These are phyloP conservation scores for Carallia brachiata DNA, from an alignment of 345 rosid genomes.

Conservation along the genomic window DNA sequence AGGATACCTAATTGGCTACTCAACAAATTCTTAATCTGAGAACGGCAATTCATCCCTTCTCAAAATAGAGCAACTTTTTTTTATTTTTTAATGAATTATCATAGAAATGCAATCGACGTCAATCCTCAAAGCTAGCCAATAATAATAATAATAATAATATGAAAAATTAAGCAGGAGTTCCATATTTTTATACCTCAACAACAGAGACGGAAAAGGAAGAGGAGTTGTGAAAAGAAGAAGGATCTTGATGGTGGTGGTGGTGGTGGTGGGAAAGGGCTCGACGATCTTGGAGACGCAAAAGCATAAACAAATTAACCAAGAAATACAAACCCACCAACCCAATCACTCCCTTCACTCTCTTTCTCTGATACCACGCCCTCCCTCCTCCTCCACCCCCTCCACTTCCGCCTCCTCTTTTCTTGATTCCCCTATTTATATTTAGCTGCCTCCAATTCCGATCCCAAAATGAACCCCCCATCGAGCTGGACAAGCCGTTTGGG, in stretches of 20 bases:
- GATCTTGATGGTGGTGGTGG: slow-evolving; percentile 11
- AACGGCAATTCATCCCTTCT: no score
- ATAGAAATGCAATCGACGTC: not conserved
- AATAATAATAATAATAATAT: not conserved
- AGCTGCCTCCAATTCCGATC: slow-evolving; percentile 30
- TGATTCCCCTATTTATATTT: slow-evolving; percentile 29
- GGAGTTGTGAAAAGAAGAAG: slow-evolving; percentile 35
- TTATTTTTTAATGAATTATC: no score
- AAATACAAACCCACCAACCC: slow-evolving; percentile 64
- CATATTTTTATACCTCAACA: slow-evolving; percentile 40
- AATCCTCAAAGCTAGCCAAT: not conserved
- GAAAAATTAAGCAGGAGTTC: not conserved
- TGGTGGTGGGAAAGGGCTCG: slow-evolving; percentile 20
- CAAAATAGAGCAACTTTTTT: no score
- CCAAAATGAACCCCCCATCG: slow-evolving; percentile 26
- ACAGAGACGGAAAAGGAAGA: slow-evolving; percentile 34
- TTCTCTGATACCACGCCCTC: slow-evolving; percentile 45
- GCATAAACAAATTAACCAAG: slow-evolving; percentile 72
- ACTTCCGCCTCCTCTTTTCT: slow-evolving; percentile 44
- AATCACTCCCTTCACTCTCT: slow-evolving; percentile 45
- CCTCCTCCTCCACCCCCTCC: slow-evolving; percentile 37
- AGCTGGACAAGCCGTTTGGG: slow-evolving; percentile 19
- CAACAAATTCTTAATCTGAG: no score
- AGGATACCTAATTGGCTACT: no score
- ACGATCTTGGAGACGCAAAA: slow-evolving; percentile 56